Conservation (phyloP, 345 rosid genomes). For the Syzygium oleosum region DNA sequence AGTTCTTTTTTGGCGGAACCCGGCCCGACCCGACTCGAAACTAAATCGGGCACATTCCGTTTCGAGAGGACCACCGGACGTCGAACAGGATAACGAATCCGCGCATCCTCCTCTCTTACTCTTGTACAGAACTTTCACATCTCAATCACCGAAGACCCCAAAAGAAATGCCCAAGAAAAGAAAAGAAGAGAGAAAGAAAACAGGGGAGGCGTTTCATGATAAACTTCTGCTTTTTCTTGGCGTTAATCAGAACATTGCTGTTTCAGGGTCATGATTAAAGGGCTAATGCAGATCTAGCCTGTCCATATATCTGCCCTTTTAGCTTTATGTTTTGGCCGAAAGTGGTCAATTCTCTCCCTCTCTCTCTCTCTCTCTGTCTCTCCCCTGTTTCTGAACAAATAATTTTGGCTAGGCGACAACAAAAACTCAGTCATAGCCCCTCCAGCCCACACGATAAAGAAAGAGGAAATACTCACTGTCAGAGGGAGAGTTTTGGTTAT, state of each 20-base stretch:
- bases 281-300: neutral
- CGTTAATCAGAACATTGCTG: neutral
- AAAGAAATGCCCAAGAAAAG: neutral
- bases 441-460: neutral
- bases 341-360: neutral
- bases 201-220: neutral
- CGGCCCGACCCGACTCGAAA: neutral
- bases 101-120: neutral
- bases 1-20: neutral
- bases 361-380: neutral
- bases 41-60: neutral
- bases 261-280: neutral
- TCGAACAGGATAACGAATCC: neutral
- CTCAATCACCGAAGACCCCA: neutral
- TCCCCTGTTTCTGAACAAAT: neutral
- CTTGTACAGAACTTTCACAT: neutral
- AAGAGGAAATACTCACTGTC: neutral
- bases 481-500: neutral
- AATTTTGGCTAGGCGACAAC: neutral
- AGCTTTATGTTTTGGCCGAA: neutral
- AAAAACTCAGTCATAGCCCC: neutral
- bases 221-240: neutral
- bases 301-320: neutral
- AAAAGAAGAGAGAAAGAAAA: neutral
- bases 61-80: neutral